Conservation (phyloP, 2,329 filamentous ascomycete species). For the Cytospora schulzeri region DNA sequence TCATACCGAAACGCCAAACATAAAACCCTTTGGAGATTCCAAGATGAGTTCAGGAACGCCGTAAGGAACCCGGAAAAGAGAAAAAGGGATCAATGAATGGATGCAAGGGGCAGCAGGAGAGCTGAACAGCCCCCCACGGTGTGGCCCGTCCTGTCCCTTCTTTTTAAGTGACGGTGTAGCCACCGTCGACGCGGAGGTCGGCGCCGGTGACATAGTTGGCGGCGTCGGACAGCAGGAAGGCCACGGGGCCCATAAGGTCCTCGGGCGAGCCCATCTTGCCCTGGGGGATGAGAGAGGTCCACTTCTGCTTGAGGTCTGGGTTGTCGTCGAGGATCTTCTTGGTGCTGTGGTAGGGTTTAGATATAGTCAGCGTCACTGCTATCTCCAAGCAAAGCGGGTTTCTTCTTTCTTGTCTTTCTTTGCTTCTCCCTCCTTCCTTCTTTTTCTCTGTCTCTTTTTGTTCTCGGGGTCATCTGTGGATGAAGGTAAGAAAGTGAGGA, state of each 20-base stretch:
- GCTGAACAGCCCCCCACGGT: no score
- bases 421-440: no score
- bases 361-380: neutral
- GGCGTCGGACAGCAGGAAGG: slow-evolving; percentile 41
- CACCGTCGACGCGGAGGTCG: slow-evolving; percentile 81
- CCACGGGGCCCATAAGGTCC: slow-evolving; percentile 91
- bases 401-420: no score
- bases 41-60: no score
- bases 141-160: slow-evolving; percentile 69
- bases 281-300: slow-evolving; percentile 88
- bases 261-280: slow-evolving; percentile 92
- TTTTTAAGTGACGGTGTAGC: slow-evolving; percentile 81
- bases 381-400: neutral
- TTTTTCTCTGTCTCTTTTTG: no score
- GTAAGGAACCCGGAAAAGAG: neutral
- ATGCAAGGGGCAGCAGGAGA: no score
- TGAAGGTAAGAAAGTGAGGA: slow-evolving; percentile 26
- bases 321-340: slow-evolving; percentile 94
- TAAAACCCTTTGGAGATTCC: neutral
- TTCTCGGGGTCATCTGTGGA: neutral
- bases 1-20: neutral
- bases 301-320: slow-evolving; percentile 84
- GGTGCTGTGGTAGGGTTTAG: slow-evolving; percentile 57
- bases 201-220: slow-evolving; percentile 68
- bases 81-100: no score